These are phyloP conservation scores for Talaromyces thailandensis DNA, from an alignment of 495 filamentous ascomycete species.

Conservation along the genomic window DNA sequence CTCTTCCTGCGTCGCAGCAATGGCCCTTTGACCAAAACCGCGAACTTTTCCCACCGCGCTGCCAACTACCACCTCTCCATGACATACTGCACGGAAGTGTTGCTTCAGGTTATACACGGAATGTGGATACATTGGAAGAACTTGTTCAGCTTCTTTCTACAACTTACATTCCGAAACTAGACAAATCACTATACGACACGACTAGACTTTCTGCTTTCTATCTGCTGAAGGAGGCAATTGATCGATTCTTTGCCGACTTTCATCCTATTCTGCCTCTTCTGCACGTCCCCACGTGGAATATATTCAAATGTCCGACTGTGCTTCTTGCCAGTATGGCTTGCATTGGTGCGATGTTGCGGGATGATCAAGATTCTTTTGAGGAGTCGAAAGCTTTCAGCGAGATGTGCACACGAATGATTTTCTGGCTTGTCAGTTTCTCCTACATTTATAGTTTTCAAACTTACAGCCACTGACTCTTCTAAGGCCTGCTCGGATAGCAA, in stretches of 20 bases:
- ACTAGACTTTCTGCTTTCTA: constrained; percentile 8
- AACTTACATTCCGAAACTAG: constrained; percentile 13
- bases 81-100: constrained; percentile 7
- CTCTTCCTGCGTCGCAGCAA: background rate
- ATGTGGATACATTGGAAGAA: background rate
- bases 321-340: constrained; percentile 19
- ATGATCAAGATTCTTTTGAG: background rate
- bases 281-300: constrained; percentile 19
- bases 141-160: constrained; percentile 7
- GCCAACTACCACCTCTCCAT: constrained; percentile 3
- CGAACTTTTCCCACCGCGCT: background rate
- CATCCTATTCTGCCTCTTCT: constrained; percentile 19
- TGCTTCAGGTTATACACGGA: background rate
- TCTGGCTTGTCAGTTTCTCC: constrained; percentile 3
- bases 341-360: constrained; percentile 11
- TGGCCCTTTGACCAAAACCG: constrained; percentile 4
- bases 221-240: constrained; percentile 14
- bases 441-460: background rate
- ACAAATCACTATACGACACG: background rate
- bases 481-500: constrained; percentile 2
- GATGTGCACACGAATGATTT: constrained; percentile 1
- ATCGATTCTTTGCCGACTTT: constrained; percentile 14
- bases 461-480: background rate
- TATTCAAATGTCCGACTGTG: constrained; percentile 12
- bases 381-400: constrained; percentile 1